These are phyloP conservation scores for Pichia sp. DNA, from an alignment of 1,139 yeast genomes.

Conservation along the genomic window DNA sequence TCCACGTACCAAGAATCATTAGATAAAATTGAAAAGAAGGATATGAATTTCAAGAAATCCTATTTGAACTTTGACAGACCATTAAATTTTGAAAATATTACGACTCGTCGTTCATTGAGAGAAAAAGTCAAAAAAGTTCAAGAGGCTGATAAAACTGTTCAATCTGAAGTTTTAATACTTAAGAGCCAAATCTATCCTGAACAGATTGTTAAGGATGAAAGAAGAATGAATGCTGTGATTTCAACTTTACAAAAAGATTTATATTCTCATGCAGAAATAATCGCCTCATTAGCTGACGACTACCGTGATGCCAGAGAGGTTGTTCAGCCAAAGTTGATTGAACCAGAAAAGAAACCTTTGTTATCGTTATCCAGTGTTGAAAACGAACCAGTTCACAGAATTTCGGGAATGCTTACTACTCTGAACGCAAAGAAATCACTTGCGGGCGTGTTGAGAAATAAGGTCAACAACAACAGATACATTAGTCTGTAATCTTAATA, in stretches of 20 bases:
- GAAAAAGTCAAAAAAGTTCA: slow-evolving; percentile 13
- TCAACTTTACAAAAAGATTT: slow-evolving; percentile 21
- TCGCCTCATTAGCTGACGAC: slow-evolving; percentile 12
- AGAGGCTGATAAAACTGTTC: slow-evolving; percentile 16
- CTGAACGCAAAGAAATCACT: slow-evolving; percentile 6
- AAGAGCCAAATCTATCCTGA: slow-evolving; percentile 24
- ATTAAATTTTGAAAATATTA: slow-evolving; percentile 19
- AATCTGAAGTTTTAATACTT: slow-evolving; percentile 21
- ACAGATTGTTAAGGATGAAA: slow-evolving; percentile 18
- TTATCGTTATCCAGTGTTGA: background rate
- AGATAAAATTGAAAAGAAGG: slow-evolving; percentile 2
- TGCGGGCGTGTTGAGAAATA: slow-evolving; percentile 3
- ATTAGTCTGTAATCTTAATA: background rate
- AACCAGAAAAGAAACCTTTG: background rate
- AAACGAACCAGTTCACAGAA: slow-evolving; percentile 6
- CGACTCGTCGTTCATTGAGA: slow-evolving; percentile 15
- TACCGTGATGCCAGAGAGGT: background rate
- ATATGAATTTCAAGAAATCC: background rate
- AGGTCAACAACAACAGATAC: slow-evolving; percentile 7
- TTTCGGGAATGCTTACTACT: slow-evolving; percentile 1
- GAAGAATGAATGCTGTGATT: slow-evolving; percentile 19
- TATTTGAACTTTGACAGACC: slow-evolving; percentile 12
- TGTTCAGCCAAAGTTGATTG: background rate
- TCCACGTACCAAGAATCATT: slow-evolving; percentile 5
- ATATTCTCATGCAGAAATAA: slow-evolving; percentile 16